Evolutionary conservation across 1,139 yeast species (phyloP).

Genomic region (Debaryomyces subglobosus): DNA sequence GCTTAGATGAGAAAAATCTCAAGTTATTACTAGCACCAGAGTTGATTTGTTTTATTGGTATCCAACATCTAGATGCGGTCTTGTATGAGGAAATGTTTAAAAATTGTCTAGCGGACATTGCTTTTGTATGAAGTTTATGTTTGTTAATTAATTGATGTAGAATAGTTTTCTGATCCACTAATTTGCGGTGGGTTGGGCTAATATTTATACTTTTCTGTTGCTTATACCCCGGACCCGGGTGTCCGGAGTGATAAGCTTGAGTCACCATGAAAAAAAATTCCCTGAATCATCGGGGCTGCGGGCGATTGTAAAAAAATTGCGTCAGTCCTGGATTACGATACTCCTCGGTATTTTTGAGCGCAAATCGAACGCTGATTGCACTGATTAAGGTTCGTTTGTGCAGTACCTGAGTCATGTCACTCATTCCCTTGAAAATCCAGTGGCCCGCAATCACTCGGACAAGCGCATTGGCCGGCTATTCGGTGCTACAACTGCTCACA

Average conservation of each 20-base stretch:
- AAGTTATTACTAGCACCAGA: constrained; percentile 14
- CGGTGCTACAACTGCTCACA: neutral
- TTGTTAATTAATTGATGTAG: neutral
- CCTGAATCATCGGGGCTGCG: constrained; percentile 14
- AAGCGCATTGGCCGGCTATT: neutral
- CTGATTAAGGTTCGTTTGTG: neutral
- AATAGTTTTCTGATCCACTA: neutral
- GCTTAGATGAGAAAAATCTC: constrained; percentile 41
- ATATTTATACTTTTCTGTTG: neutral
- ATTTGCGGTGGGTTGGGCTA: neutral
- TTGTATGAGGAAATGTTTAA: constrained; percentile 40
- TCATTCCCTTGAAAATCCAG: neutral
- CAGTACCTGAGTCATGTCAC: neutral
- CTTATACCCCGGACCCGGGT: constrained; percentile 15
- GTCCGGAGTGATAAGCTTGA: constrained; percentile 7
- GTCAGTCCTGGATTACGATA: neutral
- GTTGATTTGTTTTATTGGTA: constrained; percentile 29
- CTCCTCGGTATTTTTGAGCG: neutral
- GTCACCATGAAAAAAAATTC: constrained; percentile 6
- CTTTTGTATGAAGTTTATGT: neutral
- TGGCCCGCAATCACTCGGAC: too few species aligned
- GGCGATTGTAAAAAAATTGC: neutral
- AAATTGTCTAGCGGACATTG: constrained; percentile 38
- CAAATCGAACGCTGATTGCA: neutral
- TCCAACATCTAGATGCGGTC: constrained; percentile 52